Percentiles rank a stretch among this genome's conserved stretches.
phyloP scores from a whole-genome alignment of 345 rosid species.

The Excoecaria agallocha region DNA sequence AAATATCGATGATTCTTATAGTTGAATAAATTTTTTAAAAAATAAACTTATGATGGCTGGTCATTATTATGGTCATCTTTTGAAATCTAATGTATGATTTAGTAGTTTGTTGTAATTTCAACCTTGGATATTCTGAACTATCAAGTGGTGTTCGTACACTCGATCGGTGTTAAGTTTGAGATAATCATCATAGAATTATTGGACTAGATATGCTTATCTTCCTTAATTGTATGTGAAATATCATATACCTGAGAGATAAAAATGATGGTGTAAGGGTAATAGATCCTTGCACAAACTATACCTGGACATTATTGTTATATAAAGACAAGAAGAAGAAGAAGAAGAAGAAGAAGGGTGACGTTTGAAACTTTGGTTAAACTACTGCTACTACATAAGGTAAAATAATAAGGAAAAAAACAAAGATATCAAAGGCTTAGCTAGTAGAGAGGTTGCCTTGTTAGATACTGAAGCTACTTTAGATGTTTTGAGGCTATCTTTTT shows the following conservation, averaged over 20 bases:
- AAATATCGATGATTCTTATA: background rate
- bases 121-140: background rate
- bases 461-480: conserved; percentile 94
- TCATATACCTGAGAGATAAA: background rate
- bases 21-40: background rate
- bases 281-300: background rate
- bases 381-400: background rate
- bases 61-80: background rate
- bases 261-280: background rate
- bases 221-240: background rate
- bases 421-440: background rate
- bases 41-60: background rate
- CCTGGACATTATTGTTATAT: background rate
- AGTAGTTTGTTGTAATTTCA: background rate
- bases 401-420: background rate
- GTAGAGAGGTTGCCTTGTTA: background rate
- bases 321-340: background rate
- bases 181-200: background rate
- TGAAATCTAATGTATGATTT: background rate
- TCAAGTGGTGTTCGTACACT: background rate
- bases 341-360: background rate
- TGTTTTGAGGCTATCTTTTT: conserved; percentile 80
- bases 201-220: background rate
- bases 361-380: too few relatives aligned
- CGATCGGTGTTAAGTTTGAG: background rate